Evolutionary conservation across 345 rosid genomes (phyloP), one percentile per base, ranked within the genome.

Genomic region (Diplotaxis tenuifolia): DNA sequence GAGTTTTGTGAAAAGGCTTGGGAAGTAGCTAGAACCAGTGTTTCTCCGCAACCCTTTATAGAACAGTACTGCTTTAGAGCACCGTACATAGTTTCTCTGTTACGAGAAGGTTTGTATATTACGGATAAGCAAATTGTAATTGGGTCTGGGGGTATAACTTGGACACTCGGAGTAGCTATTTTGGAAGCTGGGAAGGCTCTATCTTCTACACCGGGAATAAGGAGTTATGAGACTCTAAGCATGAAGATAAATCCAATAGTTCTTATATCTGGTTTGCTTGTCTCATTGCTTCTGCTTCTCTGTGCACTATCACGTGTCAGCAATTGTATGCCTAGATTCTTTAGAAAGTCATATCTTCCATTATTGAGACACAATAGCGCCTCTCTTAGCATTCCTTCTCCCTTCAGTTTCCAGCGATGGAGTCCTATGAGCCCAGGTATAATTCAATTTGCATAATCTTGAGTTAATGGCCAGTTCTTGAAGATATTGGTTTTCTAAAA

Each of bases 21-120:
- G 98, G 84, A 90, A 67, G 72, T 64, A 52, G 99, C 99, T 9
- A 92, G 79, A 64, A 84, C 72, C 28, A 95, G 98, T 75, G 97
- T 92, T 81, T 82, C 88, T 62, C 91, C 96, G 5, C 99, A 95
- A 81, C 99, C 99, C 21, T 95, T 88, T 82, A 90, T 95, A 45
- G 99, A 95, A 79, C 99, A 95, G 75, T 95, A 95, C 84, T 92
- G 99, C 84, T 95, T 95, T 80, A 85, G 99, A 81, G 97, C 99
- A 20, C 96, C 99, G 19, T 95, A 95, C 75, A 83, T 87, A 56
- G 96, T 88, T 61, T 87, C 81, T 32, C 60, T 95, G 68, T 68
- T 95, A 79, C 84, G 99, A 75, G 96, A 95, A 81, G 99, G 99
- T 54, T 86, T 95, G 71, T 97, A 92, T 76, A 88, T 95, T 40